phyloP scores from a whole-genome alignment of 1,284 basidiomycete genomes.

The Dichomitus squalens region DNA sequence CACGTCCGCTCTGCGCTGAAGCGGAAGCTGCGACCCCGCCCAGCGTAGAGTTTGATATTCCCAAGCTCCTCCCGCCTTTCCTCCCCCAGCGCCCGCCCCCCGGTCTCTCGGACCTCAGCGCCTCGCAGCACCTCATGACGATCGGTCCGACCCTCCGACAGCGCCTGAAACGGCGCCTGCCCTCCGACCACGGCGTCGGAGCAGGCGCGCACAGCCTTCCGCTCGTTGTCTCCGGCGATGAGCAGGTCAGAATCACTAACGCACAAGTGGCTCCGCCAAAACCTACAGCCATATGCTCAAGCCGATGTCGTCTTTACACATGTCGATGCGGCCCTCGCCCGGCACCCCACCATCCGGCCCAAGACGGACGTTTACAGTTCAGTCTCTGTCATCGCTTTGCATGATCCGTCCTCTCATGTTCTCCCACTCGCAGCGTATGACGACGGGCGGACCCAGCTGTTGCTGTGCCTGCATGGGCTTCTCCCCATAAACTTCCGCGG shows the following conservation, averaged over 20 bases:
- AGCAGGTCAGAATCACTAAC: conserved; percentile 40
- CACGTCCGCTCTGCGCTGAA: not conserved
- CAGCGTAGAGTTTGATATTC: conserved; percentile 19
- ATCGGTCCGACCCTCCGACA: conserved; percentile 11
- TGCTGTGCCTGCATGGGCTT: conserved; percentile 90
- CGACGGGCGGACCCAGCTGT: conserved; percentile 89
- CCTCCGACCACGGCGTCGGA: too few species aligned
- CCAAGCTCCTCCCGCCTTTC: not conserved
- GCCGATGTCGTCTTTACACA: conserved; percentile 60
- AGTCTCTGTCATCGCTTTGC: conserved; percentile 25
- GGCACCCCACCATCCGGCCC: conserved; percentile 72
- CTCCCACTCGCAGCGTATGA: conserved; percentile 71
- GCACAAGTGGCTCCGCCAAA: conserved; percentile 76
- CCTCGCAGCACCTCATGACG: not conserved
- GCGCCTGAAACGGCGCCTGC: not conserved
- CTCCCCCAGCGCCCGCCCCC: not conserved
- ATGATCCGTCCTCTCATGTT: conserved; percentile 20
- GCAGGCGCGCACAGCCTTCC: conserved; percentile 1
- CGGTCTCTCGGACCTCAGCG: not conserved
- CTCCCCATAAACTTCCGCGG: conserved; percentile 84
- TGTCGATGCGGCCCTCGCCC: conserved; percentile 64
- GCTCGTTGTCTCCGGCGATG: conserved; percentile 21
- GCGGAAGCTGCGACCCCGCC: conserved; percentile 21
- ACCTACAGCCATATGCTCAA: conserved; percentile 64
- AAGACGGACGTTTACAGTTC: conserved; percentile 94